Base-by-base conservation (phyloP, 768 basidiomycete species). In the Mycena vitilis region DNA sequence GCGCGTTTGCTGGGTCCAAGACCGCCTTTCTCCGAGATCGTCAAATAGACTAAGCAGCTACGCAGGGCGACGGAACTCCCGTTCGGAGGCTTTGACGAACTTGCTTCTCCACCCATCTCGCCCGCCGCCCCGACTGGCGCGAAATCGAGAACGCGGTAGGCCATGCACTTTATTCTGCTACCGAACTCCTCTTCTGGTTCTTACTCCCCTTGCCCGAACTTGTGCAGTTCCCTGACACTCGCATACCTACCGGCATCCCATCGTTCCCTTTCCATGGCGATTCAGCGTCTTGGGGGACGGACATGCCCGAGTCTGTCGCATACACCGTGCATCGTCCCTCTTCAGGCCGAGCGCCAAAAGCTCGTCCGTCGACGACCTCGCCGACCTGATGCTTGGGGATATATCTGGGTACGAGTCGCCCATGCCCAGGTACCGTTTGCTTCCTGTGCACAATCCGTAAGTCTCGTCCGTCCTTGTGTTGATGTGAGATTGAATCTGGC, bases 371-470 rank as follows among this genome's bases (percentile, higher is more conserved):
- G 71, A 67, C 18, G 57, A 64, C 40, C 78, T 77, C 30, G 72
- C 63, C 72, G 63, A 22, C 60, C 66, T 67, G 30, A 70, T 63
- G 51, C 64, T 69, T 22, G 63, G 55, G 53, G 67, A 77, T 54
- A 69, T 74, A 36, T 70, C 76, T 56, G 82, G 82, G 15, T 84
- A 85, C 67, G 77, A 80, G 25, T 83, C 83, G 4, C 82, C 81
- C 0, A 74, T 80, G 2, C 81, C 82, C 0, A 82, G 87, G 60
- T 95, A 94, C 76, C 81, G 93, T 38, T 80, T 91, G 69, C 78
- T 91, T 56, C 79, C 91, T 52, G 85, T 82, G 48, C 94, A 95
- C 68, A 82, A 86, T n/a, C n/a, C n/a, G n/a, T n/a, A n/a, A n/a
- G n/a, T n/a, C n/a, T n/a, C n/a, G n/a, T n/a, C n/a, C n/a, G n/a